These are phyloP conservation scores for Globisporangium middletonii DNA, from an alignment of 352 stramenopile species.

Conservation along the genomic window DNA sequence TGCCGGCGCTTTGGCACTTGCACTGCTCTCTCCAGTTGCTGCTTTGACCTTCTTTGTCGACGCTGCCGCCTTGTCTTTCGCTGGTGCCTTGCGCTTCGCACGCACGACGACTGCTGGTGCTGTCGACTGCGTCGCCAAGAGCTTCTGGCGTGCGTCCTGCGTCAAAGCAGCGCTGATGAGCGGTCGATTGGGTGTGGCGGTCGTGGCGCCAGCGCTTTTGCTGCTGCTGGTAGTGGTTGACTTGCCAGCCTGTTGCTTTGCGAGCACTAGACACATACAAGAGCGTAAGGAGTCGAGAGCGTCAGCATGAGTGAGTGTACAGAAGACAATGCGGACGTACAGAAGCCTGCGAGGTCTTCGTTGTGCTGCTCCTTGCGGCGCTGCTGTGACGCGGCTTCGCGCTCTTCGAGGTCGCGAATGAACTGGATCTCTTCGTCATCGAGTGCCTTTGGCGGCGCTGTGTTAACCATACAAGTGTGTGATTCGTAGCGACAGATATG, in stretches of 20 bases:
- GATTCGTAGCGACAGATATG: too few relatives aligned
- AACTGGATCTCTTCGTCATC: constrained; percentile 85
- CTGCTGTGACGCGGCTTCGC: constrained; percentile 39
- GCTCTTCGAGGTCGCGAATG: constrained; percentile 62
- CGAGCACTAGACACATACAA: constrained; percentile 30
- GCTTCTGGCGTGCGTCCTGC: constrained; percentile 15
- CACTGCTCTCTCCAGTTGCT: constrained; percentile 12
- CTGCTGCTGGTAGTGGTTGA: constrained; percentile 16
- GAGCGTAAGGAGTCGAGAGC: background rate
- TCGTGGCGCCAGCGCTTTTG: background rate
- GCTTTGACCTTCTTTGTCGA: constrained; percentile 16
- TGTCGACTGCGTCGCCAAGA: constrained; percentile 18
- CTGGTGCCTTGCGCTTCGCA: constrained; percentile 41
- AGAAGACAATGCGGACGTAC: constrained; percentile 23
- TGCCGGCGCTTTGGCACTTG: constrained; percentile 11
- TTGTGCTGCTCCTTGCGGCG: constrained; percentile 62
- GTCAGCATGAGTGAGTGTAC: too few relatives aligned
- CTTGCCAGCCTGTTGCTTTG: constrained; percentile 24
- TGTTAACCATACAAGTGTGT: background rate
- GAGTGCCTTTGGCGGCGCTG: constrained; percentile 78
- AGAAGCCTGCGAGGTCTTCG: constrained; percentile 63
- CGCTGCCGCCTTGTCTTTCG: constrained; percentile 7
- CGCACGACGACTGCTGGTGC: constrained; percentile 35
- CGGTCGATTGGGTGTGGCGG: background rate
- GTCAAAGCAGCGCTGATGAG: background rate